Evolutionary conservation across 2,329 filamentous ascomycete genomes (phyloP), one percentile per base, ranked within the genome.

Genomic region (Trichoderma sp.): DNA sequence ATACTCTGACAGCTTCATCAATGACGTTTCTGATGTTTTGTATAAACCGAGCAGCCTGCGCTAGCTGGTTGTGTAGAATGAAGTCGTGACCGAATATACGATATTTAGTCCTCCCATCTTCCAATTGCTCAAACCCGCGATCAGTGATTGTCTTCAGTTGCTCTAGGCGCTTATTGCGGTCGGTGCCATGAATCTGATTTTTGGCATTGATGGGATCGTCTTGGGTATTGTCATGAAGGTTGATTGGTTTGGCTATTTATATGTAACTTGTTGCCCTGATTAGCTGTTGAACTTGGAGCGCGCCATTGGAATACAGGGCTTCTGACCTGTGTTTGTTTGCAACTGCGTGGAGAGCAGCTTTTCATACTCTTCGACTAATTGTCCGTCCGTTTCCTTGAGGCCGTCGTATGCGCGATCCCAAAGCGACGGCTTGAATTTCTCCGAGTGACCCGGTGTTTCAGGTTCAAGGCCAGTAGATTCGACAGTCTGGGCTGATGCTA

Each of bases 181-280:
- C 2, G 0, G 11, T 61, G 3, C n/a, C 1, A 6, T 23, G 0
- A 3, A 61, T 61, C 3, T 3, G 32, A 9, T 61, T 61, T 6
- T 61, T 6, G 0, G 30, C 11, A n/a, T 6, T 28, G 0, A 7
- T 36, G 1, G 3, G 8, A 2, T 3, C 0, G 3, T 3, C 30
- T 11, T 32, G 9, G 2, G 1, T 2, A 20, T 59, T 4, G 17
- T 59, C 9, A 50, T 50, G 6, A 47, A 3, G 43, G 17, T 6
- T 8, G 8, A 47, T 47, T 47, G n/a, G n/a, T 23, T 11, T 12
- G n/a, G 1, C n/a, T 43, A 4, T 43, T 6, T 17, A 2, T 39
- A 3, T 17, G 6, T 43, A 15, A 1, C 9, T 4, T 20, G 43
- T 6, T 9, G 2, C 11, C 9, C 6, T 50, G 9, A 6, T 59